A percentile compares a stretch with the other conserved stretches of the same genome.
These are phyloP conservation scores for Pseudogymnoascus sp. DNA, from an alignment of 2,329 filamentous ascomycete genomes.

Conservation along the genomic window DNA sequence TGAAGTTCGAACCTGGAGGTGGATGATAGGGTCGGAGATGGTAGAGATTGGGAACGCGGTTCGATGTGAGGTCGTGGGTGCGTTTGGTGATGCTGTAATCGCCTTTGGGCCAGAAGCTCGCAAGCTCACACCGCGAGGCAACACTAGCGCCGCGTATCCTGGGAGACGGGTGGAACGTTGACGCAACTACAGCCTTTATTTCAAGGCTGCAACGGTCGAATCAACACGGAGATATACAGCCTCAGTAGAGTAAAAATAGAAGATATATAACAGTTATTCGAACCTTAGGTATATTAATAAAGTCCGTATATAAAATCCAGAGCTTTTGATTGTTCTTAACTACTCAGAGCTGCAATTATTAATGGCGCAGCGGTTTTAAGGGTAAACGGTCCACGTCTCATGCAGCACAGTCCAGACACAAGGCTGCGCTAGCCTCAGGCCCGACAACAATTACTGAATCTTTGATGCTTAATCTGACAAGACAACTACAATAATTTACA, in stretches of 20 bases:
- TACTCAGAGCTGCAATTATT: neutral
- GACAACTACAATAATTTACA: constrained; percentile 2
- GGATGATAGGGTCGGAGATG: constrained; percentile 1
- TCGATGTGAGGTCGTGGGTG: constrained; percentile 1
- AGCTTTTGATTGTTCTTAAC: neutral
- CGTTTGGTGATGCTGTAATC: neutral
- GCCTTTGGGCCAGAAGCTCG: constrained; percentile 7
- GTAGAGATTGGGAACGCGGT: neutral
- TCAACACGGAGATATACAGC: neutral
- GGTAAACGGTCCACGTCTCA: neutral
- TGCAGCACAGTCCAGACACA: neutral
- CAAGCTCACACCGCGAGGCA: constrained; percentile 4
- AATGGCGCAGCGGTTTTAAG: neutral
- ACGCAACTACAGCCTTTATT: neutral
- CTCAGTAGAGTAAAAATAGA: neutral
- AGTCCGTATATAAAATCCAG: neutral
- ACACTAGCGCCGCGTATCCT: constrained; percentile 9
- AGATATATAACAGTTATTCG: neutral
- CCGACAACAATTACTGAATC: neutral
- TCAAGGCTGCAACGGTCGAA: neutral
- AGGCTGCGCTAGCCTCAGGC: neutral
- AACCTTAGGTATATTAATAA: neutral
- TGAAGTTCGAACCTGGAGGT: constrained; percentile 24
- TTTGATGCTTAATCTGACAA: neutral
- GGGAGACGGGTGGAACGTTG: neutral